A percentile compares a stretch with the other conserved stretches of the same genome.
phyloP scores from a whole-genome alignment of 2,329 filamentous ascomycete genomes.

The Verticillium klebahnii region DNA sequence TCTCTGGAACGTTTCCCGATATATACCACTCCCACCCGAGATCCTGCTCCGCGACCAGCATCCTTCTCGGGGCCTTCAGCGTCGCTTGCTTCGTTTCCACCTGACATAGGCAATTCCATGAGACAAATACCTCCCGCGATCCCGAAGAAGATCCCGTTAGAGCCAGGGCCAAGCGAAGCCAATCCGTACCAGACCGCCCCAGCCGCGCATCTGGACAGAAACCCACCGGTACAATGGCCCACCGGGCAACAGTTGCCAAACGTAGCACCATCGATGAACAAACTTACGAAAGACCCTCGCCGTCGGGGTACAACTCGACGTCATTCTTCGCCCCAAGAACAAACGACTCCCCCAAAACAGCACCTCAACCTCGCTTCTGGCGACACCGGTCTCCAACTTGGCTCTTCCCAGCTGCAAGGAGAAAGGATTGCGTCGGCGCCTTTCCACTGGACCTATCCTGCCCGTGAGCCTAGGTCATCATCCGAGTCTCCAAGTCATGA shows the following conservation, averaged over 20 bases:
- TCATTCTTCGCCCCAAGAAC: constrained; percentile 4
- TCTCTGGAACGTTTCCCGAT: background rate
- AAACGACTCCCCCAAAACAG: background rate
- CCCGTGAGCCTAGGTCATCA: background rate
- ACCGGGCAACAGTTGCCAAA: background rate
- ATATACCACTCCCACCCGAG: background rate
- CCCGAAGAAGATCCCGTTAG: background rate
- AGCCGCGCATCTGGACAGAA: background rate
- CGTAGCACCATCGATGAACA: background rate
- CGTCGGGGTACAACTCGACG: constrained; percentile 1
- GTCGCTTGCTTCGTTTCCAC: background rate
- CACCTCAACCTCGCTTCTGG: background rate
- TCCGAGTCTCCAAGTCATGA: background rate
- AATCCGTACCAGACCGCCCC: background rate
- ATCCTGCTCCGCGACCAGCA: constrained; percentile 1
- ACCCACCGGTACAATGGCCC: background rate
- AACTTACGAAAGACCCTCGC: background rate
- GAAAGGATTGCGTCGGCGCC: background rate
- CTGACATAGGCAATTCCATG: background rate
- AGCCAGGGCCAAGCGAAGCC: background rate
- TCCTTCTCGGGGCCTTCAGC: constrained; percentile 5
- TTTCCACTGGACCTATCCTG: background rate
- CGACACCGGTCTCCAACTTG: background rate
- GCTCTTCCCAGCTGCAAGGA: background rate
- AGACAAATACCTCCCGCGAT: constrained; percentile 7